Evolutionary conservation across 2,329 filamentous ascomycete species (phyloP).

Genomic region (Rhinocladiella similis): DNA sequence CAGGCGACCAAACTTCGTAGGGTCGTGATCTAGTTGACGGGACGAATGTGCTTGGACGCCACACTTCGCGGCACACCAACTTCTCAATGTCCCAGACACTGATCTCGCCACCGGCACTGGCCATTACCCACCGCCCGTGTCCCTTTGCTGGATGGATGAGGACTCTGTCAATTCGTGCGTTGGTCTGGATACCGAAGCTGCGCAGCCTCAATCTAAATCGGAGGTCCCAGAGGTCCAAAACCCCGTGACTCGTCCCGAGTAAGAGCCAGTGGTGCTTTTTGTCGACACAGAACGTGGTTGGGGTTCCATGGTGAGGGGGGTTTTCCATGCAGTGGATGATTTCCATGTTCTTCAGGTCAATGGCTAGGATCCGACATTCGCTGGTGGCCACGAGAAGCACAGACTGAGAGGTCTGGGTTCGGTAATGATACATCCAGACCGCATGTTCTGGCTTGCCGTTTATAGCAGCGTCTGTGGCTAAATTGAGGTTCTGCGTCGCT

Average conservation of each 20-base stretch:
- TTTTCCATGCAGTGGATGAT: constrained; percentile 79
- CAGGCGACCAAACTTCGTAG: constrained; percentile 84
- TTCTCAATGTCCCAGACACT: constrained; percentile 96
- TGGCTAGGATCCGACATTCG: constrained; percentile 74
- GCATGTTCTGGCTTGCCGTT: constrained; percentile 64
- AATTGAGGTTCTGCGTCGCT: constrained; percentile 71
- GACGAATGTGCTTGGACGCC: constrained; percentile 53
- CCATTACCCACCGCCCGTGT: constrained; percentile 80
- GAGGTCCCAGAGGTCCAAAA: constrained; percentile 92
- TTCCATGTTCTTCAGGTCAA: constrained; percentile 86
- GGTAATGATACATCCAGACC: constrained; percentile 91
- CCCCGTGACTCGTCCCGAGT: constrained; percentile 86
- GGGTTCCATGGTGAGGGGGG: constrained; percentile 85
- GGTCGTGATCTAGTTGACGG: constrained; percentile 46
- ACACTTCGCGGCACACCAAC: constrained; percentile 82
- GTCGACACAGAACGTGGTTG: constrained; percentile 88
- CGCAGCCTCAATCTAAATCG: constrained; percentile 88
- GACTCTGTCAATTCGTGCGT: constrained; percentile 66
- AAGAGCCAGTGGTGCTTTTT: constrained; percentile 85
- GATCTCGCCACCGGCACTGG: constrained; percentile 87
- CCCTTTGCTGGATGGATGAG: constrained; percentile 76
- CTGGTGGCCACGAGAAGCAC: constrained; percentile 84
- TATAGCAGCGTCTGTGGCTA: constrained; percentile 68
- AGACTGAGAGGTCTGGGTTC: constrained; percentile 71
- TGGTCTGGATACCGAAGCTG: constrained; percentile 80